These are phyloP conservation scores for Exophiala spinifera DNA, from an alignment of 2,329 filamentous ascomycete species.

Conservation along the genomic window DNA sequence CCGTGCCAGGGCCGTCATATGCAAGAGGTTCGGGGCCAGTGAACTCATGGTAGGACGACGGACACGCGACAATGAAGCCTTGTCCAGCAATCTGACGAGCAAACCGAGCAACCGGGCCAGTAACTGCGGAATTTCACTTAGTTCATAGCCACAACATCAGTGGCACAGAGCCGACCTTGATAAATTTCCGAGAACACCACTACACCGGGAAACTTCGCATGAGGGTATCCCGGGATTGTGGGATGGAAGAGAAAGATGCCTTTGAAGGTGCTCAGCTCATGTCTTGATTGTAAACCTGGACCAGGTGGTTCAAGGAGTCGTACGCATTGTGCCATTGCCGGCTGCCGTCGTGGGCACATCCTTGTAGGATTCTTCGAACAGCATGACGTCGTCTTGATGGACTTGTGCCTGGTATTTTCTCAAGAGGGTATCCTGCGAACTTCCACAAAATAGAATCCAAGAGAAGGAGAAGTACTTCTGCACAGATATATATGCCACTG, in stretches of 20 bases:
- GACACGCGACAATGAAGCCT: slow-evolving; percentile 88
- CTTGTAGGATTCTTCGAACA: slow-evolving; percentile 57
- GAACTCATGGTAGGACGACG: slow-evolving; percentile 92
- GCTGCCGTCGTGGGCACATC: slow-evolving; percentile 60
- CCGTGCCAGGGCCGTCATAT: slow-evolving; percentile 84
- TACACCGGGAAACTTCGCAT: slow-evolving; percentile 85
- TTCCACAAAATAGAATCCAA: background rate
- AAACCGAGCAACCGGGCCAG: slow-evolving; percentile 84
- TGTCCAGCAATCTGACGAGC: slow-evolving; percentile 88
- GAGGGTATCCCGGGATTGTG: slow-evolving; percentile 76
- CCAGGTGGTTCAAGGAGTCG: slow-evolving; percentile 14
- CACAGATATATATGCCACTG: too few species aligned
- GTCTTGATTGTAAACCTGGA: slow-evolving; percentile 7
- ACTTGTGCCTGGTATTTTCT: background rate
- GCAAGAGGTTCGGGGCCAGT: slow-evolving; percentile 76
- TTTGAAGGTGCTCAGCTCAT: slow-evolving; percentile 37
- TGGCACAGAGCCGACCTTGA: slow-evolving; percentile 61
- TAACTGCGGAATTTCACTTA: slow-evolving; percentile 57
- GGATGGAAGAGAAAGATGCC: slow-evolving; percentile 90
- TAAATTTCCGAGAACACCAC: slow-evolving; percentile 93
- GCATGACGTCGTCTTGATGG: slow-evolving; percentile 45
- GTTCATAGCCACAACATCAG: background rate
- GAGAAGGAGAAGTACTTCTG: background rate
- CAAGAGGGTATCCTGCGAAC: background rate
- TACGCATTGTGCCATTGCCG: slow-evolving; percentile 57